Base-by-base conservation (phyloP, 2,329 filamentous ascomycete genomes). In the Aureobasidium sp. region DNA sequence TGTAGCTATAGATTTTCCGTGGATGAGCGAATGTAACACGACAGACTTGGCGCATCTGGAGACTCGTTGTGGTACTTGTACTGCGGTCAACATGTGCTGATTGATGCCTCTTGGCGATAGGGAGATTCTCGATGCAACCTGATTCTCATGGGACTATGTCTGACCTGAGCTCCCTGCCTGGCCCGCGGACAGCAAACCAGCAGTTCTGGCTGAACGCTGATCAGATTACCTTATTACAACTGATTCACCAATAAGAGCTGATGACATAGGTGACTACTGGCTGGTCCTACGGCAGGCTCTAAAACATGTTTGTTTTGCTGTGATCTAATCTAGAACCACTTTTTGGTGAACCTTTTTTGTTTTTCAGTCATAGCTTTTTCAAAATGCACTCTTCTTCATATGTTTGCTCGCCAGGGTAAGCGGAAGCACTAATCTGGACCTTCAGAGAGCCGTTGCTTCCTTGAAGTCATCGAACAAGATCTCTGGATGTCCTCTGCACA, bases 391-490 rank as follows among this genome's bases (percentile, higher is more conserved):
- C 42, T 46, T 23, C 10, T 13, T 5, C 23, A 44, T 1, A 2
- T 23, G 8, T 46, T 46, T 27, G 20, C 42, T 46, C 27, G 6
- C 15, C 12, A 27, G 23, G 12, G 23, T 46, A 46, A 46, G 42
- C 42, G 42, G 23, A 46, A 27, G 42, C 42, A 46, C 23, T 12
- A 27, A 13, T 15, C 27, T 27, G 20, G 6, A 27, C 4, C 13
- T 8, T 15, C 23, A 46, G 12, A 46, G 12, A 17, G 26, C n/a
- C 41, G 41, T 44, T 44, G 41, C 41, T 44, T 69, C 82, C 79
- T 5, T 9, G 76, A 74, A 7, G 65, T 83, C 8, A 77, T 73
- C 0, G 68, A 17, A 26, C 44, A 47, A 20, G 17, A 12, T 10
- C 20, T 23, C 41, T 20, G 26, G 44, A 47, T n/a, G 10, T 29